Percentiles rank a stretch among this genome's conserved stretches.
Evolutionary conservation across 1,284 basidiomycete species (phyloP).

Genomic region (Amylostereum areolatum): DNA sequence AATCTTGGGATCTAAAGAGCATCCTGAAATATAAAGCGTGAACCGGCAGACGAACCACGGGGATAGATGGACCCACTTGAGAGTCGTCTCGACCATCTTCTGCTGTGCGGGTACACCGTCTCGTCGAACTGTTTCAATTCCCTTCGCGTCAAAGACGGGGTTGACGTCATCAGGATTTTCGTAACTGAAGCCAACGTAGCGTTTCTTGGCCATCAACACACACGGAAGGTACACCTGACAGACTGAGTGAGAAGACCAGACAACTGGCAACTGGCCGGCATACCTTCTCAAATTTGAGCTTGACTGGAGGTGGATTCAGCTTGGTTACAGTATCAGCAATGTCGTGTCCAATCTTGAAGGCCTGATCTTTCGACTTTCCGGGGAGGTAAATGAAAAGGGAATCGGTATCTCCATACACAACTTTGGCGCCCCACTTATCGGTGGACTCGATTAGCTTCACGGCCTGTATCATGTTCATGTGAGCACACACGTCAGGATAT

Average conservation of each 20-base stretch:
- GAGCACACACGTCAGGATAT: background rate
- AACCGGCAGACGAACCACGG: background rate
- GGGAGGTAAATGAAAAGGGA: conserved; percentile 88
- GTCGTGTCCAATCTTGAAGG: conserved; percentile 87
- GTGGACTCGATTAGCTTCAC: conserved; percentile 77
- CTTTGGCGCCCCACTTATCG: conserved; percentile 79
- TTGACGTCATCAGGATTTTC: conserved; percentile 77
- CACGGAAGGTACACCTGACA: conserved; percentile 87
- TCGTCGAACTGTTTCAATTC: conserved; percentile 92
- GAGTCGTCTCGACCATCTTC: conserved; percentile 83
- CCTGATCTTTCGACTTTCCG: conserved; percentile 88
- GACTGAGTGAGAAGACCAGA: background rate
- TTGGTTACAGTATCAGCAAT: conserved; percentile 87
- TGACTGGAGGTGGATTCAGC: conserved; percentile 86
- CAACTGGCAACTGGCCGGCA: background rate
- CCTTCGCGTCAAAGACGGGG: conserved; percentile 92
- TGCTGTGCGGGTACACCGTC: conserved; percentile 86
- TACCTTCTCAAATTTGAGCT: conserved; percentile 97
- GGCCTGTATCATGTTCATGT: conserved; percentile 44
- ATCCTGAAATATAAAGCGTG: conserved; percentile 44
- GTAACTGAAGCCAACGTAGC: conserved; percentile 95
- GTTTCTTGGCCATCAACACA: conserved; percentile 92
- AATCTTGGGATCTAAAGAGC: conserved; percentile 83
- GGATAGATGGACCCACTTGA: conserved; percentile 58
- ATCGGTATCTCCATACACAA: conserved; percentile 99